These are phyloP conservation scores for Dipteronia dyeriana DNA, from an alignment of 345 rosid species.

Conservation along the genomic window DNA sequence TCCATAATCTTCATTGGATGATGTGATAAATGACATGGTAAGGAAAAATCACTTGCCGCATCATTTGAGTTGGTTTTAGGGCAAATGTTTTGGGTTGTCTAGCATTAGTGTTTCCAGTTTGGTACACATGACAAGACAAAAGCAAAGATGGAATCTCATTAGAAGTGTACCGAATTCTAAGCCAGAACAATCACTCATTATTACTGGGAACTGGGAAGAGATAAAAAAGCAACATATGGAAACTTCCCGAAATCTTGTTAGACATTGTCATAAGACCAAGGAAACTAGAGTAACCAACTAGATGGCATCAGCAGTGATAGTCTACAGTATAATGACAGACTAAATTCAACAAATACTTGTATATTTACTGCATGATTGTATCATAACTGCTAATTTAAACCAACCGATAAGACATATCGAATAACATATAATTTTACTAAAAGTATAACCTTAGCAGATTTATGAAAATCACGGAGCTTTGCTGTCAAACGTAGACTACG, in stretches of 20 bases:
- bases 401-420: not conserved
- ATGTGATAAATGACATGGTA: too few species aligned
- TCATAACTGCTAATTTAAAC: not conserved
- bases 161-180: not conserved
- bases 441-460: conserved; percentile 79
- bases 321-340: not conserved
- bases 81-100: too few species aligned
- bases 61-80: too few species aligned
- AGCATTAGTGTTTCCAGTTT: not conserved
- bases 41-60: too few species aligned
- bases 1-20: not conserved
- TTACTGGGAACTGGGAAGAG: not conserved
- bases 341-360: not conserved
- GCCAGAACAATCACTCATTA: conserved; percentile 1
- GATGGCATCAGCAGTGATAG: not conserved
- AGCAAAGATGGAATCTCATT: not conserved
- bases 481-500: conserved; percentile 80
- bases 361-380: not conserved
- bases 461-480: conserved; percentile 94
- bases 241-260: too few species aligned
- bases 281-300: not conserved
- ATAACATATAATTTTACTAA: conserved; percentile 15
- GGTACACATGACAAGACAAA: not conserved
- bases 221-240: not conserved
- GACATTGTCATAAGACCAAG: too few species aligned